These are phyloP conservation scores for Psidium friedrichsthalianum DNA, from an alignment of 345 rosid genomes.

Conservation along the genomic window DNA sequence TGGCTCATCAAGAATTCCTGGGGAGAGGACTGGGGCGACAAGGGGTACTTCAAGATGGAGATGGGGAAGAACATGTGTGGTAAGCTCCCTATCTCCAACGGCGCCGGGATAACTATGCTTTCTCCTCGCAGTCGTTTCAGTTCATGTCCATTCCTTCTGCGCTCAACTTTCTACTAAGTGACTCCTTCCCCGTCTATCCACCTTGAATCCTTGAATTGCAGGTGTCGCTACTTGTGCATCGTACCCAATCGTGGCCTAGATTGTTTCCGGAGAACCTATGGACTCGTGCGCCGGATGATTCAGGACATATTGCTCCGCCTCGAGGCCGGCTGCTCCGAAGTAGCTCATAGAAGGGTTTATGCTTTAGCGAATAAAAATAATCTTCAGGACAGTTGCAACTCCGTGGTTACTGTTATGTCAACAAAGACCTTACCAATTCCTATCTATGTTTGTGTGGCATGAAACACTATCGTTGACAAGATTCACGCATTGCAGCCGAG, in stretches of 20 bases:
- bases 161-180: neutral
- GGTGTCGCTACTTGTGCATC: slow-evolving; percentile 82
- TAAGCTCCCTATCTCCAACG: slow-evolving; percentile 16
- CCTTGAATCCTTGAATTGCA: slow-evolving; percentile 11
- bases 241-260: neutral
- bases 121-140: neutral
- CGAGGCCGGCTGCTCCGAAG: neutral
- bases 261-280: neutral
- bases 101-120: neutral
- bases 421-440: neutral
- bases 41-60: slow-evolving; percentile 94
- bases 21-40: slow-evolving; percentile 72
- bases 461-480: neutral
- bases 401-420: neutral
- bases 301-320: neutral
- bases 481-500: neutral
- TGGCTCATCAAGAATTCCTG: slow-evolving; percentile 96
- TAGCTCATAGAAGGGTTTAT: neutral
- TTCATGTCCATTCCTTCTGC: neutral
- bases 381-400: neutral
- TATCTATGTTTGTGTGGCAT: neutral
- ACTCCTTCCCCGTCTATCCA: neutral
- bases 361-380: neutral
- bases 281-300: neutral
- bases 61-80: slow-evolving; percentile 97